Conservation (phyloP, 2,329 filamentous ascomycete species). For the Capronia americana region DNA sequence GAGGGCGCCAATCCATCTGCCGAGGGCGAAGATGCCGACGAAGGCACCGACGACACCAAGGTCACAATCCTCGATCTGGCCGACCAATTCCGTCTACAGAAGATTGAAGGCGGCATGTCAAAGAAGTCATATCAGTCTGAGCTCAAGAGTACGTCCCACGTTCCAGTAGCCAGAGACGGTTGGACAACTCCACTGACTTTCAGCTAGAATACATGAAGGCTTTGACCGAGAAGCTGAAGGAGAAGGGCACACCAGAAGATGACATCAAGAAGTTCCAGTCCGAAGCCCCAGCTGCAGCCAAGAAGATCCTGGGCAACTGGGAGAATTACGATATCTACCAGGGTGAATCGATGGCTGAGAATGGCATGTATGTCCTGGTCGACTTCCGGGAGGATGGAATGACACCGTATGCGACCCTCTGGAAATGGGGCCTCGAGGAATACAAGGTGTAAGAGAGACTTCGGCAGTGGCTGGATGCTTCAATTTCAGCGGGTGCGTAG, state of each 20-base stretch:
- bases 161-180: not conserved
- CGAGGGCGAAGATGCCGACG: slow-evolving; percentile 75
- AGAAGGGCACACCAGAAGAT: slow-evolving; percentile 66
- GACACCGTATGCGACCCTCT: slow-evolving; percentile 87
- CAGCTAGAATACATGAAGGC: slow-evolving; percentile 84
- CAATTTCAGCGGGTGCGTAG: slow-evolving; percentile 16
- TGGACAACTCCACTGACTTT: slow-evolving; percentile 11
- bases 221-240: slow-evolving; percentile 74
- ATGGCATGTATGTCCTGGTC: slow-evolving; percentile 77
- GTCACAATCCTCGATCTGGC: slow-evolving; percentile 91
- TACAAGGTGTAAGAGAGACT: slow-evolving; percentile 80
- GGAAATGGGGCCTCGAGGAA: slow-evolving; percentile 91
- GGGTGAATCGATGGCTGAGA: slow-evolving; percentile 89
- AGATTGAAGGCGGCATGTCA: slow-evolving; percentile 59
- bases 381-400: slow-evolving; percentile 90
- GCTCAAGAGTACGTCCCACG: slow-evolving; percentile 74
- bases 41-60: slow-evolving; percentile 70
- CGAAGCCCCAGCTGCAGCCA: slow-evolving; percentile 74
- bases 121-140: slow-evolving; percentile 85
- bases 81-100: slow-evolving; percentile 82
- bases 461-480: slow-evolving; percentile 14
- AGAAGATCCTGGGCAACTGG: slow-evolving; percentile 87
- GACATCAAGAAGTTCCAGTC: slow-evolving; percentile 80
- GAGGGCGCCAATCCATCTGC: slow-evolving; percentile 93
- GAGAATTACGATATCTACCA: slow-evolving; percentile 96